These are phyloP conservation scores for Rachicladosporium sp. DNA, from an alignment of 2,329 filamentous ascomycete species.

Conservation along the genomic window DNA sequence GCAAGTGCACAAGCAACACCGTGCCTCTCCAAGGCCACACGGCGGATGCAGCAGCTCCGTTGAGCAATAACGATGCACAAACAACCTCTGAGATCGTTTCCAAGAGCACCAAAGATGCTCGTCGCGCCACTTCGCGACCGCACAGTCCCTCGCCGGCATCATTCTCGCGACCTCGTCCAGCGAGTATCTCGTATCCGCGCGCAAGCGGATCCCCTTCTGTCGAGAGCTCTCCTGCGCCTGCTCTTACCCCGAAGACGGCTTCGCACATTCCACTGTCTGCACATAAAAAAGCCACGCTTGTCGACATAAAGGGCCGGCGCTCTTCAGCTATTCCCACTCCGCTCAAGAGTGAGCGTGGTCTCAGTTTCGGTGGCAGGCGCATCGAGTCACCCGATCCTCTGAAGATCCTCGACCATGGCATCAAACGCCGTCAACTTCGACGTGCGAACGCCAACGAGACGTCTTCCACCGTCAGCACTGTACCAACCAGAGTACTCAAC, in stretches of 20 bases:
- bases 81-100: too few relatives aligned
- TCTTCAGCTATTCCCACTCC: slow-evolving; percentile 4
- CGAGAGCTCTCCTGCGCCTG: neutral
- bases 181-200: slow-evolving; percentile 4
- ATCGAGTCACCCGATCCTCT: slow-evolving; percentile 14
- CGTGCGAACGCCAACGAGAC: slow-evolving; percentile 10
- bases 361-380: slow-evolving; percentile 12
- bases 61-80: too few relatives aligned
- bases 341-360: slow-evolving; percentile 4
- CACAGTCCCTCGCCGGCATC: slow-evolving; percentile 15
- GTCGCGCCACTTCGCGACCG: slow-evolving; percentile 7
- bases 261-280: slow-evolving; percentile 19
- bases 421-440: slow-evolving; percentile 13
- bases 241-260: slow-evolving; percentile 10
- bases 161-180: slow-evolving; percentile 15
- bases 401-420: slow-evolving; percentile 16
- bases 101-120: too few relatives aligned
- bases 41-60: too few relatives aligned
- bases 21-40: too few relatives aligned
- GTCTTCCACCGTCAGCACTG: slow-evolving; percentile 6
- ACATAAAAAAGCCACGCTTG: slow-evolving; percentile 14
- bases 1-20: too few relatives aligned
- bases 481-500: slow-evolving; percentile 1
- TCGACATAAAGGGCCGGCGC: slow-evolving; percentile 11
- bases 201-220: neutral